Evolutionary conservation across 768 basidiomycete species (phyloP), one percentile per base, ranked within the genome.

Genomic region (Termitomyces bulborhizus): DNA sequence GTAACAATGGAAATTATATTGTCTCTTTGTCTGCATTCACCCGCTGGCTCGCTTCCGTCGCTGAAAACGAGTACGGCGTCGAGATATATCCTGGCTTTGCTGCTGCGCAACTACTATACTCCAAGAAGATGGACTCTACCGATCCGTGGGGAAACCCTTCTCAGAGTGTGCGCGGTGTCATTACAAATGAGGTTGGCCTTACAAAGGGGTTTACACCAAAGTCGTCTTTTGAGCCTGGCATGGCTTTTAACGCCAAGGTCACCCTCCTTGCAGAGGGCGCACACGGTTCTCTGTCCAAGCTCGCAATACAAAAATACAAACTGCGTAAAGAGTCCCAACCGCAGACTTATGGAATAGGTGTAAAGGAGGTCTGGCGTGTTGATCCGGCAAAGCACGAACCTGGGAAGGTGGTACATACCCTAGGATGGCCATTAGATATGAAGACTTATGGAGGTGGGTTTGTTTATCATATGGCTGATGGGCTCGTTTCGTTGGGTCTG

Each of bases 61-160:
- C 96, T 0, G 95, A 98, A 59, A 69, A 75, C 43, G 76, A 78
- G 50, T 76, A 76, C 46, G 96, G 94, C 27, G 92, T 97, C 29
- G 97, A 99, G 68, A 85, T 99, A 26, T 99, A 98, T 67, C 90
- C 97, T 2, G 96, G 97, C 4, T 98, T 98, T 63, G 93, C 93
- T 0, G 97, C 90, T n/a, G 88, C 95, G 0, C 80, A 84, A 32
- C 69, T 97, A 13, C 78, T 98, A 0, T 85, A 88, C 58, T 78
- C 81, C 45, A 76, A 83, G 4, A 81, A 84, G 56, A 48, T 63
- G 8, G 73, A 78, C 51, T 65, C 76, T 6, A 18, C 53, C 3
- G 76, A 77, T 60, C 63, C 72, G 0, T 74, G 72, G 74, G 73
- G 73, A 0, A 62, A 66, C 31, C 53, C 62, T 66, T 86, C 72